Base-by-base conservation (phyloP, 208 protist species). In the Crithidia bombi region DNA sequence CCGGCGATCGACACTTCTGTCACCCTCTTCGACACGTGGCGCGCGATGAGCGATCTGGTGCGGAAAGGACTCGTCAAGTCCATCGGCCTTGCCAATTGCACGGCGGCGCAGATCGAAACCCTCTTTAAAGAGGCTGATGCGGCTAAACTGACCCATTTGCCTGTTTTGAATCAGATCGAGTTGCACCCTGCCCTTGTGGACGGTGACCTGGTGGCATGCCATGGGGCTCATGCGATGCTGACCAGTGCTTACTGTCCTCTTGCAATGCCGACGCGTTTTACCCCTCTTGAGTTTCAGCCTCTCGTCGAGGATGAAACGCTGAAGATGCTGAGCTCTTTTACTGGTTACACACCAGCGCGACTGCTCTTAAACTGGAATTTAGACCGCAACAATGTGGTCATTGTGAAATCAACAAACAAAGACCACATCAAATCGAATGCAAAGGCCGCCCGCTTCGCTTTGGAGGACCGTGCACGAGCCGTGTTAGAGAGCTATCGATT, bases 141-240 rank as follows among this genome's bases (percentile, higher is more conserved):
- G 5, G 51, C 70, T 15, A 7, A 59, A 14, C 62, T 50, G 28
- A 44, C 82, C 19, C 73, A 86, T 46, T 50, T 61, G 55, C 92
- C 94, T 10, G 89, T 88, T n/a, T 26, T 97, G 11, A 96, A 97
- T 63, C 96, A 98, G 67, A 79, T 98, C 30, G 96, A 98, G 73
- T 59, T 89, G 30, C 96, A 98, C 68, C 93, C 93, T 9, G 92
- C 62, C 9, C 65, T 83, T 23, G 65, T 73, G 30, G 78, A 96
- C 61, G 62, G 72, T 15, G 78, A 79, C 2, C 70, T 96, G 46
- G 12, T 81, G 21, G 69, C 73, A 32, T 75, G 83, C 23, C 82
- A 93, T 55, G 54, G 69, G 14, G 44, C 67, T 5, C 74, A 97
- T 50, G 54, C 65, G n/a, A 92, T 98, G 43, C 57, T 90, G 25